Percentiles rank a stretch among this genome's conserved stretches.
These are phyloP conservation scores for Diphasiastrum complanatum DNA, from an alignment of 83 land plant genomes.

Conservation along the genomic window DNA sequence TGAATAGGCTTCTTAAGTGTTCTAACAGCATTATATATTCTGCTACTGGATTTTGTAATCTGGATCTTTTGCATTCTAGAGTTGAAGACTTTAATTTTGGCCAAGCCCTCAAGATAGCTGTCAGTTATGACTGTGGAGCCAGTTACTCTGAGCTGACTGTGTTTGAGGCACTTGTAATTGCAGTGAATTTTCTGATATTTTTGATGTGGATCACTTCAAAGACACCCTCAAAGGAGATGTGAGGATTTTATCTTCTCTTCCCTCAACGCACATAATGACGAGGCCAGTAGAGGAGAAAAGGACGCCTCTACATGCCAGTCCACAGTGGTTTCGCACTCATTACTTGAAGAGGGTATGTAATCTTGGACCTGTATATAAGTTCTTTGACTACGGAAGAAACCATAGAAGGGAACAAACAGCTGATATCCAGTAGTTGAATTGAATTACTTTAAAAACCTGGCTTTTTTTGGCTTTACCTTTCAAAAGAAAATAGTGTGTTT, in stretches of 20 bases:
- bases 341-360: conserved; percentile 49
- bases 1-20: no score
- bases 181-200: conserved; percentile 91
- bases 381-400: no score
- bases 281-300: conserved; percentile 57
- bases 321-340: conserved; percentile 61
- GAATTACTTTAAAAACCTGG: no score
- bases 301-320: conserved; percentile 54
- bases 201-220: conserved; percentile 82
- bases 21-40: no score
- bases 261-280: conserved; percentile 68
- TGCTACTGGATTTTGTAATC: no score
- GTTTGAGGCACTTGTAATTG: neutral
- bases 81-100: no score
- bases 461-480: no score
- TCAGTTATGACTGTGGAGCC: neutral
- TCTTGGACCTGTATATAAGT: no score
- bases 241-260: conserved; percentile 63
- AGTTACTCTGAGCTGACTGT: neutral
- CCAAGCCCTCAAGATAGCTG: neutral
- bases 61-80: no score
- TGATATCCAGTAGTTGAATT: no score
- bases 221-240: conserved; percentile 54
- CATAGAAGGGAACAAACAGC: neutral
- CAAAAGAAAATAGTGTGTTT: no score